A percentile compares a stretch with the other conserved stretches of the same genome.
Evolutionary conservation across 129 eudicot genomes (phyloP).

Genomic region (Artemisia annua): DNA sequence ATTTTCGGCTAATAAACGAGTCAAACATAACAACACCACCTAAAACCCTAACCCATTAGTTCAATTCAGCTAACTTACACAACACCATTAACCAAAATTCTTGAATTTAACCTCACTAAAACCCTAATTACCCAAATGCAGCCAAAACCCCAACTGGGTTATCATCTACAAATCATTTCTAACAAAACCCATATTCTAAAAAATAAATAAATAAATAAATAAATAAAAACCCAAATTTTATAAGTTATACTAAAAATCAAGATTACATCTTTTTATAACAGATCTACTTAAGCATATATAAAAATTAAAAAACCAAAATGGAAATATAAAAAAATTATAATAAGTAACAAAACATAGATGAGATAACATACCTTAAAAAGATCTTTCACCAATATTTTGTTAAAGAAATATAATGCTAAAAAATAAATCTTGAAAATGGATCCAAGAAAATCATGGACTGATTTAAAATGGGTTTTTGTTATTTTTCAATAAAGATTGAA

Average conservation of each 20-base stretch:
- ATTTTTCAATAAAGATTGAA: neutral
- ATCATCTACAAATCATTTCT: neutral
- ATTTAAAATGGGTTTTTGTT: conserved; percentile 16
- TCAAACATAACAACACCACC: conserved; percentile 1
- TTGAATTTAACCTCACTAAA: conserved; percentile 18
- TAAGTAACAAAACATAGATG: neutral
- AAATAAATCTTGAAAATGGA: conserved; percentile 25
- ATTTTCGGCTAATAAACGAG: neutral
- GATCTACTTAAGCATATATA: conserved; percentile 21
- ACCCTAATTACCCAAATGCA: conserved; percentile 23
- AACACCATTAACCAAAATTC: conserved; percentile 6
- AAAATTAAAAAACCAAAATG: neutral
- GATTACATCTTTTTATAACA: conserved; percentile 22
- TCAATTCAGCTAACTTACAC: neutral
- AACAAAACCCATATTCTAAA: neutral
- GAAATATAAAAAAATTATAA: neutral
- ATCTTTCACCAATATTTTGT: conserved; percentile 21
- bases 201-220: neutral
- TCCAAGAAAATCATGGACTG: conserved; percentile 18
- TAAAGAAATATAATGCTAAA: neutral
- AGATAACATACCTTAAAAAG: conserved; percentile 38
- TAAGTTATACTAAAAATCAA: neutral
- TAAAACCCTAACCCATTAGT: conserved; percentile 20
- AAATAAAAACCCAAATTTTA: conserved; percentile 3
- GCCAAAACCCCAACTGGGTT: conserved; percentile 4